Evolutionary conservation across 2,329 filamentous ascomycete genomes (phyloP).

Genomic region (Juglanconis juglandina): DNA sequence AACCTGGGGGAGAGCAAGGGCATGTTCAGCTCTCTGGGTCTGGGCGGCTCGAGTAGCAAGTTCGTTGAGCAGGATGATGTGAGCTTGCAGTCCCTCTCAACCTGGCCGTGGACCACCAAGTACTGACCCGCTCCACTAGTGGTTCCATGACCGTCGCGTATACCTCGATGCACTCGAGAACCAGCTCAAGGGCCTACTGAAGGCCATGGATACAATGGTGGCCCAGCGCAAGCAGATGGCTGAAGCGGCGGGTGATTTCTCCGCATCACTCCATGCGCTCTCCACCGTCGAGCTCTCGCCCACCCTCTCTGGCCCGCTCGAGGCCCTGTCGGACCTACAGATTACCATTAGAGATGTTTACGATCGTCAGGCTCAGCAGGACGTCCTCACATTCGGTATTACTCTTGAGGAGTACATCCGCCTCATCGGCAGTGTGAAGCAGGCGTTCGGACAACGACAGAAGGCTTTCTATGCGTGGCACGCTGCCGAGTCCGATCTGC

Average conservation of each 20-base stretch:
- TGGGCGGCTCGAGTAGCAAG: constrained; percentile 74
- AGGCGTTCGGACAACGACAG: constrained; percentile 85
- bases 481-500: constrained; percentile 79
- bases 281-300: constrained; percentile 91
- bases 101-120: not conserved
- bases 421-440: constrained; percentile 91
- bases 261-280: constrained; percentile 84
- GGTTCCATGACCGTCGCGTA: constrained; percentile 95
- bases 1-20: constrained; percentile 88
- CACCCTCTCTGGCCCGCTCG: constrained; percentile 80
- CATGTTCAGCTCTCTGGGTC: constrained; percentile 79
- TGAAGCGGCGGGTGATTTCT: constrained; percentile 91
- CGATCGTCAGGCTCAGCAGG: constrained; percentile 93
- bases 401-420: constrained; percentile 98
- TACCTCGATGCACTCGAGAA: constrained; percentile 68
- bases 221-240: constrained; percentile 88
- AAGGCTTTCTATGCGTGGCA: constrained; percentile 97
- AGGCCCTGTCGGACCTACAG: constrained; percentile 89
- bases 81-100: constrained; percentile 32
- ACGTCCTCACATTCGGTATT: constrained; percentile 92
- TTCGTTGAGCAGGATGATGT: constrained; percentile 98
- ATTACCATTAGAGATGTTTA: constrained; percentile 93
- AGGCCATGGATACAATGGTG: constrained; percentile 91
- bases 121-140: constrained; percentile 45
- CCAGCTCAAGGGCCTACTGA: constrained; percentile 84